Evolutionary conservation across 2,329 filamentous ascomycete genomes (phyloP), one percentile per base, ranked within the genome.

Genomic region (Talaromyces sp.): DNA sequence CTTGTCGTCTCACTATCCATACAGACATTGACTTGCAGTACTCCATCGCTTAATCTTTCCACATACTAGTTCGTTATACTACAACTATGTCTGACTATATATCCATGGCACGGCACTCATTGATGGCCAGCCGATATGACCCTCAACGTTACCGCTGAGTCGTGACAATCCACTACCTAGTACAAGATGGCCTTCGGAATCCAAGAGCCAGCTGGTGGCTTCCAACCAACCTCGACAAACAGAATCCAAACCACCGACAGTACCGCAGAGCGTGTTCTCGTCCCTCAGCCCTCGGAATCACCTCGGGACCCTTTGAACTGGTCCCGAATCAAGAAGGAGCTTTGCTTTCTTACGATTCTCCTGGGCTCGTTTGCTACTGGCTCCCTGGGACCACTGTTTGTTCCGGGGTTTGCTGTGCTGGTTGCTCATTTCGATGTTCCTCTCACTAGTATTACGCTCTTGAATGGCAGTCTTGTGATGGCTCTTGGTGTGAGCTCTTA

Each of bases 401-500:
- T 58, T 2, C 54, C 54, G 0, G 54, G 34, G 2, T 58, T 58
- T 43, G 34, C 34, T 38, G 34, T 38, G 4, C 54, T 58, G 4
- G 54, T 27, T 38, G 34, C 29, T 11, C 19, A 38, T 25, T 38
- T 58, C 29, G 11, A 40, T 25, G 54, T 43, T 25, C n/a, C 29
- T 15, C 54, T 58, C 10, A 58, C 54, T 25, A 38, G 31, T 25
- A 40, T 58, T 11, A 58, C 13, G n/a, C 54, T 58, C 11, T 15
- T 40, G 19, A 58, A 58, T 58, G 54, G 54, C 1, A 58, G 54
- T 58, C 54, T 58, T 40, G 54, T 58, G 54, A 58, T 40, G 54
- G 54, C 54, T 25, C 22, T 58, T 4, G 54, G 54, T 25, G 54
- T 58, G 17, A 58, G 54, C n/a, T n/a, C 54, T 38, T 58, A 58